A percentile compares a stretch with the other conserved stretches of the same genome.
These are phyloP conservation scores for Pittosporum tobira DNA, from an alignment of 129 eudicot species.

Conservation along the genomic window DNA sequence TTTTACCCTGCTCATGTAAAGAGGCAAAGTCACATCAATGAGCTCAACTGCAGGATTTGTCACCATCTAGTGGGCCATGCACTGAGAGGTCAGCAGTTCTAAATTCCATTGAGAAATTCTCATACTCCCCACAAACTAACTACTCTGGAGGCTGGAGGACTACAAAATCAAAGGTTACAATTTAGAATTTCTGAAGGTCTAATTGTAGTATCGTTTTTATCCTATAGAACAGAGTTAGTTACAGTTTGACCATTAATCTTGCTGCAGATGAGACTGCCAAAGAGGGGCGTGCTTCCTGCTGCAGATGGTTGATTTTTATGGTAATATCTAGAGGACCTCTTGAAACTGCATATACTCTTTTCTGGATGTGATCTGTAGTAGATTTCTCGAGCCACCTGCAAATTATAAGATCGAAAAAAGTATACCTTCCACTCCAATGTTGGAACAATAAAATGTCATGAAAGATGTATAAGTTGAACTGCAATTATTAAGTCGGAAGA, in stretches of 20 bases:
- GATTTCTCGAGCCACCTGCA: background rate
- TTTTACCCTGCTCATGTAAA: background rate
- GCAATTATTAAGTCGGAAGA: no score
- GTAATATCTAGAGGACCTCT: conserved; percentile 8
- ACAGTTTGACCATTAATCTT: conserved; percentile 7
- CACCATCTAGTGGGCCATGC: conserved; percentile 31
- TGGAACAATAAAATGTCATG: no score
- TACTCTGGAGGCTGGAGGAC: conserved; percentile 68
- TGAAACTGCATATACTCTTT: background rate
- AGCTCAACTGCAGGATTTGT: conserved; percentile 28
- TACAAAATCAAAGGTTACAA: conserved; percentile 60
- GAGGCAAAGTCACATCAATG: background rate
- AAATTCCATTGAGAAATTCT: conserved; percentile 40
- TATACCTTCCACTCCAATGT: no score
- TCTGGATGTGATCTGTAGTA: background rate
- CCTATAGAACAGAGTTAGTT: background rate
- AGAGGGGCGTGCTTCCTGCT: conserved; percentile 21
- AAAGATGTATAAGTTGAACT: no score
- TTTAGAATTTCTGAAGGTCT: background rate
- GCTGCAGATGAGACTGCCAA: conserved; percentile 88
- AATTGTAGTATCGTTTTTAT: background rate
- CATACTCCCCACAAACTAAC: conserved; percentile 38
- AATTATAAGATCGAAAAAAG: background rate
- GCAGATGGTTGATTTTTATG: conserved; percentile 19
- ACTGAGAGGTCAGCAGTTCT: conserved; percentile 6